These are phyloP conservation scores for Citrus glauca DNA, from an alignment of 345 rosid genomes.

Conservation along the genomic window DNA sequence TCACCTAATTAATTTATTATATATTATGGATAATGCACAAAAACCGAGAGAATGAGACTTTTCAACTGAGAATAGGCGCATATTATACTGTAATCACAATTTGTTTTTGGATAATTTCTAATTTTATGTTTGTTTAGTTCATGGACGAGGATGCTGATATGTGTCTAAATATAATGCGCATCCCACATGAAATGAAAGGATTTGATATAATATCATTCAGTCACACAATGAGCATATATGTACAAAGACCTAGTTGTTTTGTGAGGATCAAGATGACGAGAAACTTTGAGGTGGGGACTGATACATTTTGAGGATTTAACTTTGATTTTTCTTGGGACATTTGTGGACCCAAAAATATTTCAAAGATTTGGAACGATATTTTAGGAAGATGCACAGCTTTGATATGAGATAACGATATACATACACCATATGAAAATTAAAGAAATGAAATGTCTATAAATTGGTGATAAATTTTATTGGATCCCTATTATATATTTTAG, in stretches of 20 bases:
- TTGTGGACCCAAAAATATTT: constrained; percentile 24
- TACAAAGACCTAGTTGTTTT: neutral
- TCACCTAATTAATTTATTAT: no score
- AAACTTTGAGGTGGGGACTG: constrained; percentile 6
- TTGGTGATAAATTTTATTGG: constrained; percentile 6
- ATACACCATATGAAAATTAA: constrained; percentile 12
- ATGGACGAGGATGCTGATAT: constrained; percentile 15
- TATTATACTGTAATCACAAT: no score
- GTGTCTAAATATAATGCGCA: neutral
- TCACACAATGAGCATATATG: neutral
- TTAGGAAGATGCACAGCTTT: constrained; percentile 20
- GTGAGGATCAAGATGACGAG: constrained; percentile 14
- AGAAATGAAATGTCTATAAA: neutral
- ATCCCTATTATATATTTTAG: neutral
- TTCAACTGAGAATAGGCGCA: no score
- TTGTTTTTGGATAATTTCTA: no score
- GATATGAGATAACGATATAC: neutral
- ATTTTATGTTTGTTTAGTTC: neutral
- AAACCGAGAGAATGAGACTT: no score
- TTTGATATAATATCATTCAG: neutral
- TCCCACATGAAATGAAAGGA: neutral
- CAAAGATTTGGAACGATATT: constrained; percentile 30
- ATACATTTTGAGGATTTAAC: constrained; percentile 8
- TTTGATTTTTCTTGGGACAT: constrained; percentile 4
- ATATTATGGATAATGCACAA: no score